A percentile compares a stretch with the other conserved stretches of the same genome.
These are phyloP conservation scores for Hypoxylon sp. DNA, from an alignment of 2,329 filamentous ascomycete species.

Conservation along the genomic window DNA sequence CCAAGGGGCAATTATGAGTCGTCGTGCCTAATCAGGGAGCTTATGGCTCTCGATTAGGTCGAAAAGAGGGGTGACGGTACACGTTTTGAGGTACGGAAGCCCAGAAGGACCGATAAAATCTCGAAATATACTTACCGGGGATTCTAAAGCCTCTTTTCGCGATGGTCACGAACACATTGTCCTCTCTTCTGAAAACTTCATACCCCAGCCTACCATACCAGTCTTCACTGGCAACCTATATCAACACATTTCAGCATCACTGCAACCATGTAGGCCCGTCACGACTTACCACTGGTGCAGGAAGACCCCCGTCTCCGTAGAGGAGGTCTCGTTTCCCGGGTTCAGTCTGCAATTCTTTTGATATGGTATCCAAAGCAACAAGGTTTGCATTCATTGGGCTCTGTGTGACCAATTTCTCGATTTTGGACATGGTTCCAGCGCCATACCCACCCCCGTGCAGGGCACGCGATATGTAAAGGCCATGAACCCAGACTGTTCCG, in stretches of 20 bases:
- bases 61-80: conserved; percentile 19
- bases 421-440: conserved; percentile 53
- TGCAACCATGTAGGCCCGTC: conserved; percentile 4
- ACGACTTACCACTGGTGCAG: conserved; percentile 47
- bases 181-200: conserved; percentile 41
- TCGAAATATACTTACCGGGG: conserved; percentile 34
- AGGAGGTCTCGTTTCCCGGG: conserved; percentile 43
- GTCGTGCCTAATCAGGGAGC: not conserved
- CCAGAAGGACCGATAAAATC: conserved; percentile 3
- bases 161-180: conserved; percentile 37
- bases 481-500: conserved; percentile 56
- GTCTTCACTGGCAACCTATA: conserved; percentile 46
- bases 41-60: conserved; percentile 1
- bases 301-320: conserved; percentile 48
- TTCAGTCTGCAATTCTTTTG: conserved; percentile 49
- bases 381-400: conserved; percentile 52
- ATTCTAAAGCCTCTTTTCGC: conserved; percentile 30
- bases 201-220: conserved; percentile 49
- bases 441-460: conserved; percentile 55
- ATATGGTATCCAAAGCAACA: conserved; percentile 55
- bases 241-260: conserved; percentile 20
- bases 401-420: conserved; percentile 51
- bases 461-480: conserved; percentile 57
- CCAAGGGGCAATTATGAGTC: conserved; percentile 14
- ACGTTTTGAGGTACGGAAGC: conserved; percentile 13